Evolutionary conservation across 169 alveolate genomes (phyloP), one percentile per base, ranked within the genome.

Genomic region (Plasmodium gonderi): DNA sequence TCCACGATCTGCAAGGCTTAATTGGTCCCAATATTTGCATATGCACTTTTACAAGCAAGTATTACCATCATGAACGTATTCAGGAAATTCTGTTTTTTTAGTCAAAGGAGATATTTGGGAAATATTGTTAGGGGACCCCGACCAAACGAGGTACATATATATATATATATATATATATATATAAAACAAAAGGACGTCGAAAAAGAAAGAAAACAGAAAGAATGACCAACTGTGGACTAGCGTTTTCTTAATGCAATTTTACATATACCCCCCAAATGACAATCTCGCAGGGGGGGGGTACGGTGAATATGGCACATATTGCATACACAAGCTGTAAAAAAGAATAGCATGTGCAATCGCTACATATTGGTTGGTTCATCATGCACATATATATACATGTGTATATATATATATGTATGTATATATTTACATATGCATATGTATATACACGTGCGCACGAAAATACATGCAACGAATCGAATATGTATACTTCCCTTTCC

Each of bases 61-160:
- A 76, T 11, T 23, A 14, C 26, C 89, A 79, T n/a, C 64, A 75
- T 75, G 81, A 79, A 51, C 6, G n/a, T 26, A 40, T 17, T 51
- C n/a, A 49, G 60, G 29, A 42, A 65, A 3, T 17, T 64, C n/a
- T 67, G 2, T 45, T 40, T 26, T 36, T 64, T 64, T 64, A 65
- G 33, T 31, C 91, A 80, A 9, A 75, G 29, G 64, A 38, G 92
- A 40, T 85, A 42, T 78, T 74, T 85, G 40, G 92, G 92, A 23
- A 85, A 85, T 38, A 60, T 8, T 20, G 92, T 78, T 14, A 85
- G 92, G 75, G 92, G 92, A 3, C 92, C 92, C 45, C 38, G 23
- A 69, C 79, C 89, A 20, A 54, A 42, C 20, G 83, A 85, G 76
- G 92, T 85, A 80, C 79, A 9, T 11, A 38, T n/a, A n/a, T n/a